Conservation (phyloP, 257 asterid species). For the Orobanche coerulescens region DNA sequence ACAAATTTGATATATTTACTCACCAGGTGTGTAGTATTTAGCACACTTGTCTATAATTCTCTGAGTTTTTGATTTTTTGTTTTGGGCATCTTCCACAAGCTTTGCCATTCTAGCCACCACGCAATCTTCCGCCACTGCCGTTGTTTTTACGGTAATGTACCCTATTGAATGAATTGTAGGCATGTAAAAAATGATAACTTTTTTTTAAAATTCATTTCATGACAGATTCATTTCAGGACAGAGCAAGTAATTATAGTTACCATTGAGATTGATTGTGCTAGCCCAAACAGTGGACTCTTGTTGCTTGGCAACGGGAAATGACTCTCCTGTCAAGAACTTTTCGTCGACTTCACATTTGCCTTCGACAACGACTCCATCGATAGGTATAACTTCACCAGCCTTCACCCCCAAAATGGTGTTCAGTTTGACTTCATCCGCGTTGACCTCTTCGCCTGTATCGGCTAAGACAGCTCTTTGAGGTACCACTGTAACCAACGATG, state of each 20-base stretch:
- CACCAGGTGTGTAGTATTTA: conserved; percentile 74
- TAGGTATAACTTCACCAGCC: conserved; percentile 56
- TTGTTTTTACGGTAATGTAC: conserved; percentile 46
- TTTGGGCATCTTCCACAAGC: conserved; percentile 78
- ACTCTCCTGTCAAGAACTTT: conserved; percentile 65
- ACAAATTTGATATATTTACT: neutral
- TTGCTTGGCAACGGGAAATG: conserved; percentile 64
- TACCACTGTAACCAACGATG: conserved; percentile 46
- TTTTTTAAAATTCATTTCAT: neutral
- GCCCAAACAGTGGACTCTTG: conserved; percentile 66
- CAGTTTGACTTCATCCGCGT: conserved; percentile 47
- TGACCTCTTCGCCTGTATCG: conserved; percentile 48
- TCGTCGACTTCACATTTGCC: conserved; percentile 78
- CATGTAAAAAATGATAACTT: neutral
- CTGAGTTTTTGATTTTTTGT: conserved; percentile 52
- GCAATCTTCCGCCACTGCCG: conserved; percentile 54
- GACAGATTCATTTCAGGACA: neutral
- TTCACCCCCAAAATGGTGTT: conserved; percentile 40
- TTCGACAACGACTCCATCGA: conserved; percentile 60
- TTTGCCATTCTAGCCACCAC: conserved; percentile 69
- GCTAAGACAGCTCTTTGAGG: conserved; percentile 60
- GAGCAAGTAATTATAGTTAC: conserved; percentile 24
- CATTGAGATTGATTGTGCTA: conserved; percentile 66
- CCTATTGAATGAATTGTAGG: conserved; percentile 29
- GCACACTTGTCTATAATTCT: conserved; percentile 66